These are phyloP conservation scores for Cytospora chrysosperma DNA, from an alignment of 2,329 filamentous ascomycete species.

Conservation along the genomic window DNA sequence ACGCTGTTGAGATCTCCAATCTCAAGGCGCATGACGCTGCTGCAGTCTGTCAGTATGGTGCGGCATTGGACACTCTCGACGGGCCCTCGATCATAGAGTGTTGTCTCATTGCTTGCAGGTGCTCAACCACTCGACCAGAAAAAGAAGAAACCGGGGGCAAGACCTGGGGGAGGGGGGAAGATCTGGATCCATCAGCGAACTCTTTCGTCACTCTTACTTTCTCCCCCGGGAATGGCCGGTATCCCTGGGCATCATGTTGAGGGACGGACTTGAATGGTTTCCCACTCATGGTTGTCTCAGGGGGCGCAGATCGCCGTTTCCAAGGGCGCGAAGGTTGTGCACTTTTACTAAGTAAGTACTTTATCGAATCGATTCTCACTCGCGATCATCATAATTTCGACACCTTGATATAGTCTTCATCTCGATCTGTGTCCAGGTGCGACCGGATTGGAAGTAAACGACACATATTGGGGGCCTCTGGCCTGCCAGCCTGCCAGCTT, in stretches of 20 bases:
- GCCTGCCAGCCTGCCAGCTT: no score
- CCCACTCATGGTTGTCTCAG: not conserved
- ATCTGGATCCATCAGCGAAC: not conserved
- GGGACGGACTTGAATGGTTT: not conserved
- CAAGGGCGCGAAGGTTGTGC: not conserved
- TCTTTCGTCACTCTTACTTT: not conserved
- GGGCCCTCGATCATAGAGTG: no score
- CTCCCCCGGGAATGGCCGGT: not conserved
- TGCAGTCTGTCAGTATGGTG: no score
- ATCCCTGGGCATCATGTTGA: not conserved
- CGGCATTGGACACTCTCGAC: no score
- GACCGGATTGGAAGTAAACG: no score
- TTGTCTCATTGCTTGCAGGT: no score
- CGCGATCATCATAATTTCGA: no score
- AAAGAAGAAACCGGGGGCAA: not conserved
- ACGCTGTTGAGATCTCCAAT: not conserved
- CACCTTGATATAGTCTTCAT: no score
- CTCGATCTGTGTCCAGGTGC: no score
- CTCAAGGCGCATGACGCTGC: not conserved
- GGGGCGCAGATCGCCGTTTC: not conserved
- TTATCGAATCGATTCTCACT: no score
- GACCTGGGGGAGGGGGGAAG: not conserved
- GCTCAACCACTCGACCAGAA: not conserved
- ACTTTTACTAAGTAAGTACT: no score
- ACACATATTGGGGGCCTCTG: no score